Base-by-base conservation (phyloP, 2,329 filamentous ascomycete species). In the Didymella lethalis region DNA sequence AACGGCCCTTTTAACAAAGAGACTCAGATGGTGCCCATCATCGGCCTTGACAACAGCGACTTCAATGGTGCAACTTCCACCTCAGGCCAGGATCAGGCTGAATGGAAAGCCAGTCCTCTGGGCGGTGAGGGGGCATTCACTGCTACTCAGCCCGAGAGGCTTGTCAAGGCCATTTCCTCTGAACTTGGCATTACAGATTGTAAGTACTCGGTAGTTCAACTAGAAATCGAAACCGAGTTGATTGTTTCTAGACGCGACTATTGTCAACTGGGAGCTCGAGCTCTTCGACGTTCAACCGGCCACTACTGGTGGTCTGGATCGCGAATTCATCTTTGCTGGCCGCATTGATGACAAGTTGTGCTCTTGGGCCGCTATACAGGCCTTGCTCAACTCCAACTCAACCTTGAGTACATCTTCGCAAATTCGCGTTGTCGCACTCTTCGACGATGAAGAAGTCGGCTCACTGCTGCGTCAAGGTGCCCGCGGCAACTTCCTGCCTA, bases 301-400 rank as follows among this genome's bases (percentile, higher is more conserved):
- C 1, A 88, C 89, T 40, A 85, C 92, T 18, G 89, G 91, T 65
- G 95, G 95, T 12, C 78, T 99, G 57, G 91, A 96, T 69, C 92
- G 90, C 75, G 94, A 98, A 69, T 90, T 99, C 76, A 96, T 99
- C 78, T 97, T 94, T 65, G 94, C 92, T 8, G 93, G 94, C 58
- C 90, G 95, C 53, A 95, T 98, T 66, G 95, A 99, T 75, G 95
- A 99, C 81, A 98, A 97, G 82, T 88, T 99, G 46, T 98, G 95
- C 83, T 96, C 91, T 31, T 98, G 92, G 88, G 88, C 93, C 7
- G 94, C 95, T 7, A 84, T 97, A 51, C 88, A 93, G 77, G 93
- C 88, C 3, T 87, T 99, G 0, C 83, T 97, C 28, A 87, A 89
- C 48, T 87, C 77, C 20, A 71, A 83, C 10, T 74, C 81, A 1